These are phyloP conservation scores for Musa acuminata DNA, from an alignment of 176 grass and related monocot species.

Conservation along the genomic window DNA sequence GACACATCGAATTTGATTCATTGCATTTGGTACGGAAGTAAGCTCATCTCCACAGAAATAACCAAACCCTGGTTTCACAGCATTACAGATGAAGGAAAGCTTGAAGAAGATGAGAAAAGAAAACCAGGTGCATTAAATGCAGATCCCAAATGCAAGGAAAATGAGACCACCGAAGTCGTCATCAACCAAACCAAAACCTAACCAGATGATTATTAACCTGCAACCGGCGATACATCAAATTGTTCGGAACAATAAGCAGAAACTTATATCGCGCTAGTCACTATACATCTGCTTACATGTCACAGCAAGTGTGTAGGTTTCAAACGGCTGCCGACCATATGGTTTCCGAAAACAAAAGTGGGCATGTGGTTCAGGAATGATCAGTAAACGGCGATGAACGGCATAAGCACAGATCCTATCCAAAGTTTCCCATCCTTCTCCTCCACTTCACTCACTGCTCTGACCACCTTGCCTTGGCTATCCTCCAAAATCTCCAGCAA, in stretches of 20 bases:
- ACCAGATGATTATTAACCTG: not conserved
- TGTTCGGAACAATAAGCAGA: not conserved
- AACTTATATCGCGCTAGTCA: not conserved
- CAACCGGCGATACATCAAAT: not conserved
- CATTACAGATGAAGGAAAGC: too few relatives aligned
- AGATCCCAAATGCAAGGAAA: too few relatives aligned
- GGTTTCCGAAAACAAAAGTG: not conserved
- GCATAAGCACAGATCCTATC: conserved; percentile 89
- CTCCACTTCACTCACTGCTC: conserved; percentile 81
- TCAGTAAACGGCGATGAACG: conserved; percentile 77
- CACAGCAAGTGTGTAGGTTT: not conserved
- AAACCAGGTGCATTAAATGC: too few relatives aligned
- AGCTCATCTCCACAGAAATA: too few relatives aligned
- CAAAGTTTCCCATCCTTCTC: conserved; percentile 91
- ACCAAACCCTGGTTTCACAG: too few relatives aligned
- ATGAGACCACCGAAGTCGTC: too few relatives aligned
- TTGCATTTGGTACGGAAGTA: too few relatives aligned
- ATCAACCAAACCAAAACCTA: too few relatives aligned
- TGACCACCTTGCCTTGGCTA: conserved; percentile 65
- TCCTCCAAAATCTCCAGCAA: conserved; percentile 85
- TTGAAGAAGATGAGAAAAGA: too few relatives aligned
- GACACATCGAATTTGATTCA: too few relatives aligned
- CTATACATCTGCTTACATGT: not conserved
- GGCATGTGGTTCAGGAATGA: not conserved
- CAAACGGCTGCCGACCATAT: not conserved